These are phyloP conservation scores for Aureobasidium leucospermi DNA, from an alignment of 2,329 filamentous ascomycete species.

Conservation along the genomic window DNA sequence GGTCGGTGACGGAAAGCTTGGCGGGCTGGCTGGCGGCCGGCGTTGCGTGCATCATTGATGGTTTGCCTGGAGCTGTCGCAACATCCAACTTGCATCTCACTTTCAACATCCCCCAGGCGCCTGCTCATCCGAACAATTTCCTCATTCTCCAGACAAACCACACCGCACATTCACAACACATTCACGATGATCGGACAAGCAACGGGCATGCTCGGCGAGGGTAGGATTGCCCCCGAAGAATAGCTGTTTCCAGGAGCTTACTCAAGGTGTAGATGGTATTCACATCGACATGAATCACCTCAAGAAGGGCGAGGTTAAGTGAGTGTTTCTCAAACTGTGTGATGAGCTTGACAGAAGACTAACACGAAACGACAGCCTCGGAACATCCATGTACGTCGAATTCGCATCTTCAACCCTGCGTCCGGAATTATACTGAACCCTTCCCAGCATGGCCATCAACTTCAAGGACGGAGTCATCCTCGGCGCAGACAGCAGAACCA, in stretches of 20 bases:
- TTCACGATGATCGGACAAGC: constrained; percentile 28
- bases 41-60: not conserved
- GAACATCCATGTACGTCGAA: constrained; percentile 81
- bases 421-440: constrained; percentile 20
- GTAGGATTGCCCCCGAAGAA: constrained; percentile 19
- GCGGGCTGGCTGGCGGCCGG: not conserved
- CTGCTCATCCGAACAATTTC: not conserved
- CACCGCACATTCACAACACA: not conserved
- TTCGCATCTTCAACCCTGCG: constrained; percentile 16
- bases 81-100: constrained; percentile 6
- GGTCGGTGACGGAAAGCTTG: constrained; percentile 5
- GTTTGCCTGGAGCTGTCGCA: constrained; percentile 10
- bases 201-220: constrained; percentile 36
- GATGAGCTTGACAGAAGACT: constrained; percentile 17
- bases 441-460: constrained; percentile 85
- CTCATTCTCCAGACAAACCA: not conserved
- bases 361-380: constrained; percentile 54
- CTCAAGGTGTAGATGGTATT: constrained; percentile 73
- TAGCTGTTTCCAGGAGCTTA: constrained; percentile 15
- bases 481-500: constrained; percentile 95
- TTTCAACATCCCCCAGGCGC: not conserved
- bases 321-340: constrained; percentile 35
- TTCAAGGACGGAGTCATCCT: constrained; percentile 98
- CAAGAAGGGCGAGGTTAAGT: constrained; percentile 99
- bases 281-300: constrained; percentile 98